Base-by-base conservation (phyloP, 805 yeast species). In the Candida peoriensis region DNA sequence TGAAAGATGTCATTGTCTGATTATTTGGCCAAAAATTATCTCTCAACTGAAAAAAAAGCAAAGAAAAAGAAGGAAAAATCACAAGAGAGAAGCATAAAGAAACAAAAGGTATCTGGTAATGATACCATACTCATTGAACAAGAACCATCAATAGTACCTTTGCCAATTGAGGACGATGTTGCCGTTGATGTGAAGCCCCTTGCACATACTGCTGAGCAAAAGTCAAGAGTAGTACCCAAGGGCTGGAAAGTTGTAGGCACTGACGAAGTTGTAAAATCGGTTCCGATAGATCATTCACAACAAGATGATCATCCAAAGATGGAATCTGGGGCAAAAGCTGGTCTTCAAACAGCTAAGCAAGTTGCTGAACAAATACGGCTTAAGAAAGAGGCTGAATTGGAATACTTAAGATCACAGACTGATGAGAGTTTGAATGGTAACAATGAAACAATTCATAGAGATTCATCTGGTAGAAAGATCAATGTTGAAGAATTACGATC, bases 401-500 rank as follows among this genome's bases (percentile, higher is more conserved):
- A 29, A 38, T 46, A 39, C 33, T 24, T 54, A 6, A 34, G 39
- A 37, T 17, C 25, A 9, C 20, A 26, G 27, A 42, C 39, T 5
- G 31, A 34, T 5, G 27, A 37, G n/a, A 42, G 30, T 6, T 32
- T 36, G 22, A 49, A 44, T 1, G 33, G 27, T 11, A 39, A 45
- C 13, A 40, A 46, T 8, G 54, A 58, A 26, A 76, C 82, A 0
- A 61, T 76, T 1, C 72, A 70, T 47, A 70, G 93, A 64, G 90
- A 83, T 50, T 59, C 70, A 3, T 50, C 67, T 2, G 94, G 94
- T 13, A 60, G 72, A 21, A 64, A 61, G 15, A 59, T 80, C 4
- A 70, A 74, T 42, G 53, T 70, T 32, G 52, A 58, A 16, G 44
- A 42, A 25, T 39, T 47, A 30, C 37, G 52, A 40, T 44, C 53